Evolutionary conservation across 805 yeast species (phyloP), one percentile per base, ranked within the genome.

Genomic region (Ogataea haglerorum): DNA sequence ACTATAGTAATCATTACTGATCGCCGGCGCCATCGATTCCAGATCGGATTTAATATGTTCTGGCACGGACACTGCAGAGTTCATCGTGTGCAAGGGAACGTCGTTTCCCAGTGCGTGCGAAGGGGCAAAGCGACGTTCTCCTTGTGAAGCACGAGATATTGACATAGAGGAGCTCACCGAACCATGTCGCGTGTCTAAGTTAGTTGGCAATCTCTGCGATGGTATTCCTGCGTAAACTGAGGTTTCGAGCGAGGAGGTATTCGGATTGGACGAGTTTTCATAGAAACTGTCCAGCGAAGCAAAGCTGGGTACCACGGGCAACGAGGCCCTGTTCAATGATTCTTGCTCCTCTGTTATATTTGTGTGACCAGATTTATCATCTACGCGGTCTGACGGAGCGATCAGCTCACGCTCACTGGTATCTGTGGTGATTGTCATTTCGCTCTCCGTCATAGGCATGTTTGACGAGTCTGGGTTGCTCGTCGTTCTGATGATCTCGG

Each of bases 221-320:
- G 44, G 46, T 8, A 41, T n/a, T 4, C 45, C 45, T 2, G 43
- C 17, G 28, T 36, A 40, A 5, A 29, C 10, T 6, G 41, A 28
- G 14, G 37, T 21, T 4, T 42, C 47, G 3, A 33, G 26, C 3
- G 39, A 25, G 8, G 38, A 12, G 13, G 33, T 8, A n/a, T 29
- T 29, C 6, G n/a, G 36, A 2, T 43, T 34, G 17, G 47, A 44
- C 2, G 53, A 46, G 30, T 54, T 58, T 33, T 56, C 68, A 54
- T 81, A 80, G 44, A 76, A 72, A 56, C 89, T 79, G 53, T 82
- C 89, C 54, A 85, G 64, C 0, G 90, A 83, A 1, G 91, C 91
- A 67, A 82, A 83, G 46, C 89, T 82, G 30, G 85, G 85, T 46
- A 78, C 81, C 12, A 81, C 67, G 0, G 87, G 87, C 28, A 83